Base-by-base conservation (phyloP, 1,284 basidiomycete genomes). In the Malassezia cuniculi region DNA sequence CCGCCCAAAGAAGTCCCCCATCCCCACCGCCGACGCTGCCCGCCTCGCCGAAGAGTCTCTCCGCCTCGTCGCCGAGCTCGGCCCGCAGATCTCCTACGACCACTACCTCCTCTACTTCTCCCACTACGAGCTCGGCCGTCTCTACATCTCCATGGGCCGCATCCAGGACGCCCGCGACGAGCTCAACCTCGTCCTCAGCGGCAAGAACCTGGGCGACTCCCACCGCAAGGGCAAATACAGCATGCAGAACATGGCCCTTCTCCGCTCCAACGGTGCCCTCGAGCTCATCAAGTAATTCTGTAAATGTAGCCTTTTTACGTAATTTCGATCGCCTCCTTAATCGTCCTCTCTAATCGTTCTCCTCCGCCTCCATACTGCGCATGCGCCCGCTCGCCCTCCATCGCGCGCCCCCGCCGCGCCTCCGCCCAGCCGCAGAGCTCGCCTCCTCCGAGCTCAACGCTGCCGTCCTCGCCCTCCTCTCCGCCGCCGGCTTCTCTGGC, bases 31-130 rank as follows among this genome's bases (percentile, higher is more conserved):
- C 3, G 58, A 63, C 37, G 61, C 61, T 5, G 55, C 48, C 16
- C 38, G 60, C 19, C 54, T 57, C 32, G 59, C 60, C 9, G 50
- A 57, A 39, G 40, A 53, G 32, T 49, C 42, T 27, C 45, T 66
- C 36, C 49, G 41, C 18, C 54, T 39, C 10, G 63, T 66, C 8
- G 41, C 64, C 15, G 39, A 55, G 10, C 45, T 56, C 24, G 57
- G 54, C 10, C 33, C 41, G 8, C 46, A 53, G 36, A 32, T 65
- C 12, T 41, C 45, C 17, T 44, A 53, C 15, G 63, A 66, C 25
- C 61, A 65, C 48, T 66, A 60, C 47, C 41, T 66, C 17, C 45
- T 60, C 11, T 66, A 66, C 55, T 66, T 66, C 50, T 52, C 56
- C 9, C 60, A 63, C 41, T 66, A 66, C 42, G 63, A 66, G 44